These are phyloP conservation scores for Crotalaria pallida DNA, from an alignment of 306 rosid species.

Conservation along the genomic window DNA sequence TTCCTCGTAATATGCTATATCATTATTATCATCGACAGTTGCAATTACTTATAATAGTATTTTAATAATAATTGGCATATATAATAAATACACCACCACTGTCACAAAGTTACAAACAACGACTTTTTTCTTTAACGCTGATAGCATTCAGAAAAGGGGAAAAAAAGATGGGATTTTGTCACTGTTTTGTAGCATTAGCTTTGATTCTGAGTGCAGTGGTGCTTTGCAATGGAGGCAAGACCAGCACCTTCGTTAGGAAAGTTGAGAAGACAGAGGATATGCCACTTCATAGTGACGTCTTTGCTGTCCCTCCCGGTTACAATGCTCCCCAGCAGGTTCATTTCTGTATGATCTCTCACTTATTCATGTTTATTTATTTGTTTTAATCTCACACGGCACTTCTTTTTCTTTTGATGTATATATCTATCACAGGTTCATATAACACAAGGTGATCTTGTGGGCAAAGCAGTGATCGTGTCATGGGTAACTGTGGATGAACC, in stretches of 20 bases:
- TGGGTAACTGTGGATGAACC: conserved; percentile 67
- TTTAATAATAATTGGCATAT: too few species aligned
- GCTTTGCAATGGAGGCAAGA: conserved; percentile 46
- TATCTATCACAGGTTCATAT: conserved; percentile 73
- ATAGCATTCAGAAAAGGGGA: too few species aligned
- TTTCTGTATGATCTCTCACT: neutral
- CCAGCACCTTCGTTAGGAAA: conserved; percentile 42
- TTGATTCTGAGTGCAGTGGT: conserved; percentile 26
- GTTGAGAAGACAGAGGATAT: conserved; percentile 40
- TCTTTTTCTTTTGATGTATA: neutral
- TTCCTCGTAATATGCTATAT: too few species aligned
- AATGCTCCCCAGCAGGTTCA: conserved; percentile 82
- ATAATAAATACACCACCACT: neutral
- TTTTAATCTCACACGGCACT: neutral
- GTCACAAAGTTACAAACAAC: too few species aligned
- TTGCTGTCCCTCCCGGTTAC: conserved; percentile 51
- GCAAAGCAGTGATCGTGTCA: conserved; percentile 66
- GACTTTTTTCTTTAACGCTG: too few species aligned
- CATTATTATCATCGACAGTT: too few species aligned
- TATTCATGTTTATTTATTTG: neutral
- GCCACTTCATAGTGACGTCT: conserved; percentile 53
- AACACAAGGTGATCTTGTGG: conserved; percentile 68
- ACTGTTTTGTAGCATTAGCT: neutral
- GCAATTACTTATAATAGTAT: too few species aligned
- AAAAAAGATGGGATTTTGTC: too few species aligned